Conservation (phyloP, 345 rosid genomes). For the Populus ilicifolia region DNA sequence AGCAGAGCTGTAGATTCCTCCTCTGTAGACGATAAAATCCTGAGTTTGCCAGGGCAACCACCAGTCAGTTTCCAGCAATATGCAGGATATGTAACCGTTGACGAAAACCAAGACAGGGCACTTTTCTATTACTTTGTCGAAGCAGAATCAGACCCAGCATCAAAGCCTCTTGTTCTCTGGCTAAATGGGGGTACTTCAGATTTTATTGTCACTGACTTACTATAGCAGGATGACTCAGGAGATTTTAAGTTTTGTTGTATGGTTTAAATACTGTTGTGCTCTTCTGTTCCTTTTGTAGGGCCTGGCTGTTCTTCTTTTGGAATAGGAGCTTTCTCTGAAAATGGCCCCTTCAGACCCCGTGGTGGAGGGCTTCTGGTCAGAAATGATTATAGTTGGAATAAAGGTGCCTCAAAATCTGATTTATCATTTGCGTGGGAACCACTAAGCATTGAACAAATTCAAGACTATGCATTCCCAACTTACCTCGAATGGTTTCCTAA, state of each 20-base stretch:
- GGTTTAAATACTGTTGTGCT: background rate
- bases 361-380: background rate
- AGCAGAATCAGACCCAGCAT: conserved; percentile 4
- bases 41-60: conserved; percentile 7
- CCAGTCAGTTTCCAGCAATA: background rate
- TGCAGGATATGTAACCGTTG: background rate
- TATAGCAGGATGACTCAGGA: background rate
- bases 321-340: background rate
- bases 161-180: conserved; percentile 11
- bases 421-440: too few relatives aligned
- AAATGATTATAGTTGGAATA: conserved; percentile 7
- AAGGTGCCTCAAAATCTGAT: background rate
- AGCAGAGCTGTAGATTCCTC: background rate
- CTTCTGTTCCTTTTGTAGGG: background rate
- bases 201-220: background rate
- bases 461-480: too few relatives aligned
- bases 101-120: background rate
- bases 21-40: background rate
- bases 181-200: conserved; percentile 1
- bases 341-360: conserved; percentile 3
- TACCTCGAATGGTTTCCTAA: background rate
- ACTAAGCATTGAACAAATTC: too few relatives aligned
- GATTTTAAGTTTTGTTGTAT: background rate
- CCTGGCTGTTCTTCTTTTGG: conserved; percentile 11
- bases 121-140: conserved; percentile 8